Evolutionary conservation across 176 grass and related monocot species (phyloP).

Genomic region (Triticum timopheevii): DNA sequence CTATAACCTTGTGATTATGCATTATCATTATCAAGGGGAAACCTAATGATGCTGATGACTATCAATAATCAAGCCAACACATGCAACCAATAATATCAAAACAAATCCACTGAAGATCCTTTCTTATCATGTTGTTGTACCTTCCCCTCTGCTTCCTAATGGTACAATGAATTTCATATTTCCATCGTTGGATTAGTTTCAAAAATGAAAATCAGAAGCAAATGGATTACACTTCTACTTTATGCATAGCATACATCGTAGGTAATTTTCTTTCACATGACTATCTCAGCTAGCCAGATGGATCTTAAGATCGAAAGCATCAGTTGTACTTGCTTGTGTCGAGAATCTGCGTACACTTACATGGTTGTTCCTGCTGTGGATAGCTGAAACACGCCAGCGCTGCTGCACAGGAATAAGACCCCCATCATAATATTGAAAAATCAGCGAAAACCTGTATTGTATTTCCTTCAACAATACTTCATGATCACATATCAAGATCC

Average conservation of each 20-base stretch:
- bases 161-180: background rate
- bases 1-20: background rate
- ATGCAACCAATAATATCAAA: background rate
- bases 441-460: background rate
- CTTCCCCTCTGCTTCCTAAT: background rate
- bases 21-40: background rate
- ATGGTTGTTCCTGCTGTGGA: conserved; percentile 2
- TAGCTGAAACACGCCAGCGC: background rate
- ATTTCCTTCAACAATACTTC: too few relatives aligned
- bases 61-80: background rate
- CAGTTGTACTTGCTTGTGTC: too few relatives aligned
- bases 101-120: background rate
- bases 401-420: background rate
- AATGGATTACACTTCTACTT: too few relatives aligned
- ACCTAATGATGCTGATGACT: background rate
- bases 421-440: background rate
- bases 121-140: background rate
- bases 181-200: background rate
- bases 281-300: too few relatives aligned
- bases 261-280: too few relatives aligned
- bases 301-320: too few relatives aligned
- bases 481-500: background rate
- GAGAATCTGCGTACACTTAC: background rate
- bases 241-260: too few relatives aligned
- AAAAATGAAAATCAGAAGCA: too few relatives aligned